Percentiles rank a stretch among this genome's conserved stretches.
Conservation (phyloP, 2,329 filamentous ascomycete genomes). For the Hypoxylon sp. region DNA sequence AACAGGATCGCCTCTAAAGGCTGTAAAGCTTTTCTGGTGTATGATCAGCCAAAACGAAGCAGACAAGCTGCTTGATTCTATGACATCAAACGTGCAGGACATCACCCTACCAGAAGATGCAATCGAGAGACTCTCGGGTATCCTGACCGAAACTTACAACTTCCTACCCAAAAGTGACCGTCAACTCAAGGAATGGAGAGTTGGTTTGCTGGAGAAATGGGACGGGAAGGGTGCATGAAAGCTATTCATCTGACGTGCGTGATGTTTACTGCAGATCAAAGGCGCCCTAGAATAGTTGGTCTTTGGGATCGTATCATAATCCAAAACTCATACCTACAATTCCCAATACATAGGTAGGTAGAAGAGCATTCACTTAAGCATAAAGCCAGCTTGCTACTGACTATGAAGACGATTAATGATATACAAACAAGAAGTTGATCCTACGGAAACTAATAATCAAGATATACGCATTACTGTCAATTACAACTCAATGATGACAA, state of each 20-base stretch:
- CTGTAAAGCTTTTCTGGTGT: constrained; percentile 64
- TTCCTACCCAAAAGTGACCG: constrained; percentile 65
- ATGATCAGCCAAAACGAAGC: constrained; percentile 54
- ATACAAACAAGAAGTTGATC: too few relatives aligned
- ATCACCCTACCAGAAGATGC: constrained; percentile 61
- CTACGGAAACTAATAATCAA: too few relatives aligned
- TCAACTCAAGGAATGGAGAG: constrained; percentile 71
- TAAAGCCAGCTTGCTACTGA: too few relatives aligned
- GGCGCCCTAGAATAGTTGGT: too few relatives aligned
- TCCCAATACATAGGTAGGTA: too few relatives aligned
- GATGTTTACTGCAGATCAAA: too few relatives aligned
- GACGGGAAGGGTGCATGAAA: constrained; percentile 31
- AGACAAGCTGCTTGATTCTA: constrained; percentile 58
- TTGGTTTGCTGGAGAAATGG: constrained; percentile 69
- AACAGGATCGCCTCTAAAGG: constrained; percentile 46
- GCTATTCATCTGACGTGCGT: background rate
- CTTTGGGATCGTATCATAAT: too few relatives aligned
- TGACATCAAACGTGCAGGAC: constrained; percentile 67
- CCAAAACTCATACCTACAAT: too few relatives aligned
- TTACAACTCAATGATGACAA: too few relatives aligned
- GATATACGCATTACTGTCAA: too few relatives aligned
- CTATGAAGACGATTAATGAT: too few relatives aligned
- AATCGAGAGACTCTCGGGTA: constrained; percentile 54
- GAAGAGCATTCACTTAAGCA: too few relatives aligned
- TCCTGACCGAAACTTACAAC: constrained; percentile 57